Evolutionary conservation across 495 filamentous ascomycete species (phyloP).

Genomic region (Elasticomyces elasticus): DNA sequence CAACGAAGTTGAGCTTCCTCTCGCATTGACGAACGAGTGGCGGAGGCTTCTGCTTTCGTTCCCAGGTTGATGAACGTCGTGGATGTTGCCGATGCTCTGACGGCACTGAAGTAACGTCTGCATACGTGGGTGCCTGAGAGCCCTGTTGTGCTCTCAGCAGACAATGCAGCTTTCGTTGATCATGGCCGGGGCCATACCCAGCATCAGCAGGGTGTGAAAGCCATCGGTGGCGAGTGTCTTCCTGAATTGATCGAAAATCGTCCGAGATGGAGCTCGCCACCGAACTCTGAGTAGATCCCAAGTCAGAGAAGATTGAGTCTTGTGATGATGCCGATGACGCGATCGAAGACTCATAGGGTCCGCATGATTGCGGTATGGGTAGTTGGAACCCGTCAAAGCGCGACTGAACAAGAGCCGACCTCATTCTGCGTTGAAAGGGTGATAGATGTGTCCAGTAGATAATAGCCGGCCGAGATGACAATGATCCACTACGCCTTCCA

Average conservation of each 20-base stretch:
- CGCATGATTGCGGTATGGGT: neutral
- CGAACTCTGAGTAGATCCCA: conserved; percentile 14
- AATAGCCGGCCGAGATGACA: conserved; percentile 7
- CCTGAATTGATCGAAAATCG: conserved; percentile 16
- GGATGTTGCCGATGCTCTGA: conserved; percentile 70
- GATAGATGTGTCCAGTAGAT: conserved; percentile 10
- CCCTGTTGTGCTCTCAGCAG: neutral
- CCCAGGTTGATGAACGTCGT: conserved; percentile 48
- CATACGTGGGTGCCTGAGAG: conserved; percentile 13
- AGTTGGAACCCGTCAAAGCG: conserved; percentile 6
- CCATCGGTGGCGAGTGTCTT: conserved; percentile 14
- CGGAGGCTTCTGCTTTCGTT: conserved; percentile 54
- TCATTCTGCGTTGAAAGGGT: conserved; percentile 8
- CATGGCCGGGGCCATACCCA: neutral
- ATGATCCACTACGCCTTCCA: conserved; percentile 11
- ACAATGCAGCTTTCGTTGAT: neutral
- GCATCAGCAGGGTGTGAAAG: conserved; percentile 5
- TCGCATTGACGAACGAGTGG: conserved; percentile 81
- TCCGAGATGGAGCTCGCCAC: conserved; percentile 20
- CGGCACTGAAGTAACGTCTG: conserved; percentile 40
- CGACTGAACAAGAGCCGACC: neutral
- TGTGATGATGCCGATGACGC: conserved; percentile 24
- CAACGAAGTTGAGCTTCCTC: conserved; percentile 91
- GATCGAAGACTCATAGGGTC: conserved; percentile 20
- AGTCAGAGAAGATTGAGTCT: conserved; percentile 22